Evolutionary conservation across 2,329 filamentous ascomycete genomes (phyloP), one percentile per base, ranked within the genome.

Genomic region (Fusarium lyarnte): DNA sequence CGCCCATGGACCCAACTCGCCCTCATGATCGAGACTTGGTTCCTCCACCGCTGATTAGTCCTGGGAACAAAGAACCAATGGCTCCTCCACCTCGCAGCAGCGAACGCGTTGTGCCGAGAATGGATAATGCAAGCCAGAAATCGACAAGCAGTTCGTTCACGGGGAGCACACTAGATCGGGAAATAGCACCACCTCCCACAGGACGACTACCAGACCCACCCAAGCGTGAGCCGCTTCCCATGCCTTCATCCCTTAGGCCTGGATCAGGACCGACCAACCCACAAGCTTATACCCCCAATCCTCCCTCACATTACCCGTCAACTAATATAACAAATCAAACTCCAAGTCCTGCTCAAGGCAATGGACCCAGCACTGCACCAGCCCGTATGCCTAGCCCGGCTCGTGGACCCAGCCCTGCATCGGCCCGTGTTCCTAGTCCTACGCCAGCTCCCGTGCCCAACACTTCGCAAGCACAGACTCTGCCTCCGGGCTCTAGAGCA

Each of bases 1-100:
- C 91, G 4, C 89, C 90, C 1, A 92, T 93, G 89, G 88, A 91
- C 66, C 86, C 87, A 12, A 80, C 87, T 11, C 83, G 88, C 36
- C 87, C 87, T 12, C 83, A 85, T 54, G 85, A 90, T 71, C 85
- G 84, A 52, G 86, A 88, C 58, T 79, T 90, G 39, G 87, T 90
- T 6, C 88, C 88, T 11, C 88, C 87, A 7, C 88, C 88, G 9
- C 76, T 90, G 45, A 87, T 88, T 81, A 89, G 87, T 72, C 85
- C 86, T 31, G 80, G 79, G 12, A 79, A 81, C 60, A 86, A 85
- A 70, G 85, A 87, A 29, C 82, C 80, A 27, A 78, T 81, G 38
- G 83, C 79, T 35, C 88, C 85, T 63, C 85, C 86, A 1, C 88
- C 87, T 3, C 83, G 88, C 79, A 86, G 86, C 82, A 81, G 83